Base-by-base conservation (phyloP, 208 protist species). In the Angomonas ambiguus region DNA sequence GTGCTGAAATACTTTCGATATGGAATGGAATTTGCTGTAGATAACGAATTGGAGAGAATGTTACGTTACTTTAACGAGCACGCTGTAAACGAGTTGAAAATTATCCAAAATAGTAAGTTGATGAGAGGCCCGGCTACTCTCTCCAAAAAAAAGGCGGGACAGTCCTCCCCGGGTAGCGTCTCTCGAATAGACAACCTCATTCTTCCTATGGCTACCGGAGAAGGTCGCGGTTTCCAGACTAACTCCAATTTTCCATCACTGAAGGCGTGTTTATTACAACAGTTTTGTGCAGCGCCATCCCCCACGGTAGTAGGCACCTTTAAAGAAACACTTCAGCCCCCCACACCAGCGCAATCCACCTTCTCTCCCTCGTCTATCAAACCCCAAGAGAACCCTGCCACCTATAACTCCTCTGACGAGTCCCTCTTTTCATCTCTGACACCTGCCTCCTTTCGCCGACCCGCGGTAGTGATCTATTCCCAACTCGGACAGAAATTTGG, bases 21-120 rank as follows among this genome's bases (percentile, higher is more conserved):
- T 65, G 89, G 89, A 16, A 79, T 75, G 28, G 89, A 95, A 70
- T 95, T 91, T 65, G 89, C 89, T 18, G 74, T 95, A 2, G 89
- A 95, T 62, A 95, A 95, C 49, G 89, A 95, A 38, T 70, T 95
- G 1, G 89, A 95, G 76, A 78, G 89, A 2, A 88, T 91, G 84
- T 61, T 95, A 31, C 86, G 89, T 22, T 95, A 95, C 72, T 95
- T 93, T 68, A 95, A 95, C 57, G 89, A 95, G 62, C 84, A 95
- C 67, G 86, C 89, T 1, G 77, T 91, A 42, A 91, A 92, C 57
- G 85, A 95, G 41, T 67, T 95, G 1, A 95, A 95, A 67, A 93
- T 95, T 30, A 95, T 92, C 59, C 82, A 92, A 42, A 79, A 87
- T 49, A 91, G 89, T 71, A 95, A 95, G 51, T 65, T 95, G 13